phyloP scores from a whole-genome alignment of 2,329 filamentous ascomycete genomes.

The Didymella segeticola region DNA sequence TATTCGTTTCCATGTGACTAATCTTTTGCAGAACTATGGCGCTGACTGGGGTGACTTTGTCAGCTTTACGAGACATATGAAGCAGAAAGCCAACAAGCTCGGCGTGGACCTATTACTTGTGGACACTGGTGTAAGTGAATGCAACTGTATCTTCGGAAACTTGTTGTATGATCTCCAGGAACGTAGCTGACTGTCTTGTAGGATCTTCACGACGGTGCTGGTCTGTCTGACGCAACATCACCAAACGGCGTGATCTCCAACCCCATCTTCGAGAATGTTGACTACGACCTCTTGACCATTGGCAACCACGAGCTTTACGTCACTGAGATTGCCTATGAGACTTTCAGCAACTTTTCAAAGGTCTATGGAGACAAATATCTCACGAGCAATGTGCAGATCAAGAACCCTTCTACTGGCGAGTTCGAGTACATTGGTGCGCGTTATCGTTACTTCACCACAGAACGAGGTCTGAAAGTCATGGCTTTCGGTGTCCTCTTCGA shows the following conservation, averaged over 20 bases:
- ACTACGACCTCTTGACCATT: conserved; percentile 63
- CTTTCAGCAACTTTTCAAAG: conserved; percentile 65
- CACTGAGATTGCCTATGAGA: conserved; percentile 67
- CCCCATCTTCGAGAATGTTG: conserved; percentile 59
- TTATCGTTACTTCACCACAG: conserved; percentile 60
- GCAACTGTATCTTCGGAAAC: too few species aligned
- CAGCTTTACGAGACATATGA: conserved; percentile 66
- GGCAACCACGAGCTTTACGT: conserved; percentile 73
- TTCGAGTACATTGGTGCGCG: conserved; percentile 56
- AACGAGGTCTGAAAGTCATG: conserved; percentile 56
- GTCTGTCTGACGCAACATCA: conserved; percentile 65
- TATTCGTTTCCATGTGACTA: background rate
- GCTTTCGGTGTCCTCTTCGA: conserved; percentile 60
- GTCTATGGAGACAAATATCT: conserved; percentile 63
- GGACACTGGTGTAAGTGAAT: conserved; percentile 61
- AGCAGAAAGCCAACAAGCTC: conserved; percentile 62
- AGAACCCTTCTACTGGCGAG: conserved; percentile 52
- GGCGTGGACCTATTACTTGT: conserved; percentile 67
- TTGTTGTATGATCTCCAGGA: background rate
- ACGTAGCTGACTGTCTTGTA: conserved; percentile 22
- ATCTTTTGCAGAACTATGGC: conserved; percentile 60
- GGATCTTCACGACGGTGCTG: conserved; percentile 72
- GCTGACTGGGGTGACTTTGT: conserved; percentile 72
- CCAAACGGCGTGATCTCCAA: conserved; percentile 64
- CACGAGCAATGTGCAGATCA: conserved; percentile 61